Conservation (phyloP, 345 rosid species). For the Heritiera fomes region DNA sequence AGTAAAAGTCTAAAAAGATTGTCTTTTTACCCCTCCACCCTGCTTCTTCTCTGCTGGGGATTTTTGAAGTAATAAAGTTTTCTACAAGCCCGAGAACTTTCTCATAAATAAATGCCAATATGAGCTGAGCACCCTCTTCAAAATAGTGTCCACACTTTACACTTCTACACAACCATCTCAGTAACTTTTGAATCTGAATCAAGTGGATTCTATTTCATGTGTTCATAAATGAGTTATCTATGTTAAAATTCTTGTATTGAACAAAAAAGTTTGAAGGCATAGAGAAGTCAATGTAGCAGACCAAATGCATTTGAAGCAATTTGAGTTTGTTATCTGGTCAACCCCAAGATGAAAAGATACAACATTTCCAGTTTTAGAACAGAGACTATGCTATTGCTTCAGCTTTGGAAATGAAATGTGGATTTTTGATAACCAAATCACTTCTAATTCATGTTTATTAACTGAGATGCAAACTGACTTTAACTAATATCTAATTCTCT, state of each 20-base stretch:
- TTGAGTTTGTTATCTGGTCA: neutral
- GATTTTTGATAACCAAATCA: neutral
- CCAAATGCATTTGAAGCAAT: neutral
- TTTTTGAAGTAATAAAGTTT: constrained; percentile 1
- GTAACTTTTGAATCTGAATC: neutral
- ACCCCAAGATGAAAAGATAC: neutral
- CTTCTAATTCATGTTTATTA: constrained; percentile 6
- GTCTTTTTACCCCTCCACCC: neutral
- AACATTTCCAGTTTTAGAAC: neutral
- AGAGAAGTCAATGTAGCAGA: neutral
- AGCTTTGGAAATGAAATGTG: neutral
- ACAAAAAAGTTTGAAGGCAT: constrained; percentile 8
- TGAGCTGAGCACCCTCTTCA: neutral
- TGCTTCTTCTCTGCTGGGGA: neutral
- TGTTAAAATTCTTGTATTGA: neutral
- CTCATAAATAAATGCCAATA: neutral
- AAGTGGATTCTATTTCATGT: neutral
- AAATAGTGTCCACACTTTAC: neutral
- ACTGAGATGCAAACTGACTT: neutral
- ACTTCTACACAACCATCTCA: neutral
- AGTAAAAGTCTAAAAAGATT: neutral
- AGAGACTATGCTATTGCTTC: neutral
- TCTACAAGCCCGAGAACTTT: neutral
- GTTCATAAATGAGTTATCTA: neutral
- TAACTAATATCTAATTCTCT: neutral